These are phyloP conservation scores for Salvia miltiorrhiza DNA, from an alignment of 257 asterid genomes.

Conservation along the genomic window DNA sequence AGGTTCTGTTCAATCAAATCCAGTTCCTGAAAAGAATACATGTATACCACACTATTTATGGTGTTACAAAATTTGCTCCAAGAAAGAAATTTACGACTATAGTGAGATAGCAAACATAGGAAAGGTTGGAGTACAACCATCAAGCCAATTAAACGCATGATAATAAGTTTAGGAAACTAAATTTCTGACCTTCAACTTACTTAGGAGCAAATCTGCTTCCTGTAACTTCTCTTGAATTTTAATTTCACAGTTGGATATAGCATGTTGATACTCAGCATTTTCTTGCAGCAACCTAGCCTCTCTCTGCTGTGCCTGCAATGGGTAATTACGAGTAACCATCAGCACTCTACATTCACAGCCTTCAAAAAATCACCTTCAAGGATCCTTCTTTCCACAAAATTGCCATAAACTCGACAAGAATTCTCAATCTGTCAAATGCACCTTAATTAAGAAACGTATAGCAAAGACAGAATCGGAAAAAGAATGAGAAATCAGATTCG, in stretches of 20 bases:
- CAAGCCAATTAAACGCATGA: neutral
- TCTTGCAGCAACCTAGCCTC: constrained; percentile 75
- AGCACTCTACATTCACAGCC: neutral
- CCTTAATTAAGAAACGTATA: too few relatives aligned
- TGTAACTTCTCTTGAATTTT: constrained; percentile 69
- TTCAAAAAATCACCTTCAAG: constrained; percentile 3
- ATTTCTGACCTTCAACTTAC: constrained; percentile 70
- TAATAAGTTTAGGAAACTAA: constrained; percentile 11
- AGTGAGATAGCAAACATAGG: neutral
- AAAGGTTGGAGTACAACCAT: constrained; percentile 1
- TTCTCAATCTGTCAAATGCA: neutral
- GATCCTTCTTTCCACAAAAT: neutral
- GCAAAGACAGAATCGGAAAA: neutral
- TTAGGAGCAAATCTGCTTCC: constrained; percentile 66
- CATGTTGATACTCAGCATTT: constrained; percentile 71
- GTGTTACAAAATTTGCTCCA: neutral
- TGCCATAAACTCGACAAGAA: neutral
- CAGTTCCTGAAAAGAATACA: constrained; percentile 49
- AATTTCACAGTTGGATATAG: constrained; percentile 58
- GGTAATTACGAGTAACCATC: constrained; percentile 9
- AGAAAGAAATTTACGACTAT: neutral
- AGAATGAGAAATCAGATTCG: neutral
- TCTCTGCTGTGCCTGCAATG: constrained; percentile 61
- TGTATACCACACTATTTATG: constrained; percentile 3
- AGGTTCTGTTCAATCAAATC: constrained; percentile 56